phyloP scores from a whole-genome alignment of 768 basidiomycete genomes.

The Mycena indigotica region DNA sequence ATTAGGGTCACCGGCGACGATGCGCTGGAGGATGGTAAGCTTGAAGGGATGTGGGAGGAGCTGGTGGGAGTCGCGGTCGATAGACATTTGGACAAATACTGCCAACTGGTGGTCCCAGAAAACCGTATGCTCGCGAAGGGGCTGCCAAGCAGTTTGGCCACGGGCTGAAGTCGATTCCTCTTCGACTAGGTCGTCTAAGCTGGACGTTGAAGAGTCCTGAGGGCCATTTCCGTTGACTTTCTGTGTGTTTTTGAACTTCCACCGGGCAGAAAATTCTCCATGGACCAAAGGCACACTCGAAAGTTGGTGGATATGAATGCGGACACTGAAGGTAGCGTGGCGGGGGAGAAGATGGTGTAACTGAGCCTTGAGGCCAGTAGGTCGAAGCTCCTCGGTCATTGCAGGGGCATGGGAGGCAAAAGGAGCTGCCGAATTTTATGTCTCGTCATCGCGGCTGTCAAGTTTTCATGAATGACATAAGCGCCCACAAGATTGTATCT shows the following conservation, averaged over 20 bases:
- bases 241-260: constrained; percentile 68
- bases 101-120: constrained; percentile 62
- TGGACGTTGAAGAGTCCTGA: not conserved
- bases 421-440: not conserved
- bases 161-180: constrained; percentile 42
- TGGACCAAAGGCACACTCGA: constrained; percentile 70
- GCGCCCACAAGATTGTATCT: not conserved
- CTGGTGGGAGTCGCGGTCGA: constrained; percentile 53
- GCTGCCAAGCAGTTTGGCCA: constrained; percentile 62
- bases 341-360: constrained; percentile 62
- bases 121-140: constrained; percentile 66
- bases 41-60: constrained; percentile 66
- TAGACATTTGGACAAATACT: constrained; percentile 58
- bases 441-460: not conserved
- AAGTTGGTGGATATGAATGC: constrained; percentile 65
- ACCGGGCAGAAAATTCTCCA: constrained; percentile 69
- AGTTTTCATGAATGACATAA: not conserved
- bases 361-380: constrained; percentile 52
- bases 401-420: not conserved
- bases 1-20: constrained; percentile 56
- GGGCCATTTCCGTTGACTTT: constrained; percentile 27
- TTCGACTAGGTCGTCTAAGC: constrained; percentile 4
- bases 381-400: not conserved
- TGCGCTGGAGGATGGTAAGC: constrained; percentile 66
- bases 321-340: constrained; percentile 67